phyloP scores from a whole-genome alignment of 164 flowering plant species.

The Dillenia turbinata region DNA sequence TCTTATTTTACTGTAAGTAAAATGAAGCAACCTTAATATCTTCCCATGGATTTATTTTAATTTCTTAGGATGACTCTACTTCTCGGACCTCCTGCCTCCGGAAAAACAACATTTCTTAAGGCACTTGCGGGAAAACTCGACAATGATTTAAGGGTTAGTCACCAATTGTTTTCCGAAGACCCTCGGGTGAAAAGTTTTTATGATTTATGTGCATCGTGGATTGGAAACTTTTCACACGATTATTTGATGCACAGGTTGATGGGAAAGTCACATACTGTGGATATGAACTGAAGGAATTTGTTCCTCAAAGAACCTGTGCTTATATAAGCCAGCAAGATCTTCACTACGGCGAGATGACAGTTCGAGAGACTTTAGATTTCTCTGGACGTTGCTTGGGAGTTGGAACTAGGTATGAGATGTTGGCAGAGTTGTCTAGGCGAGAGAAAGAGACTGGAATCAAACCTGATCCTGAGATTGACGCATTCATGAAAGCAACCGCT shows the following conservation, averaged over 20 bases:
- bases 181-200: too few relatives aligned
- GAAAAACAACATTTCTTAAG: conserved; percentile 45
- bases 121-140: conserved; percentile 48
- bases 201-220: too few relatives aligned
- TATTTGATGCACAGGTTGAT: conserved; percentile 24
- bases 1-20: neutral
- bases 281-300: conserved; percentile 38
- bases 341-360: conserved; percentile 60
- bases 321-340: conserved; percentile 57
- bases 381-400: conserved; percentile 67
- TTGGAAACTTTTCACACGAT: too few relatives aligned
- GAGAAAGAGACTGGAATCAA: conserved; percentile 51
- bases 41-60: neutral
- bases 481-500: conserved; percentile 64
- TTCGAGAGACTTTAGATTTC: conserved; percentile 55
- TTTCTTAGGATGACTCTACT: conserved; percentile 9
- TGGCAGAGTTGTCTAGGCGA: conserved; percentile 46
- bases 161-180: neutral
- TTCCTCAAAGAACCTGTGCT: conserved; percentile 54
- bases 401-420: conserved; percentile 53
- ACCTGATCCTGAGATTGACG: conserved; percentile 66
- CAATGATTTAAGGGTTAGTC: conserved; percentile 26
- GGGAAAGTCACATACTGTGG: conserved; percentile 57
- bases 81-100: conserved; percentile 55
- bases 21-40: neutral